Evolutionary conservation across 192 early-diverging fungal genomes (phyloP), one percentile per base, ranked within the genome.

Genomic region (Coemansia pectinata): DNA sequence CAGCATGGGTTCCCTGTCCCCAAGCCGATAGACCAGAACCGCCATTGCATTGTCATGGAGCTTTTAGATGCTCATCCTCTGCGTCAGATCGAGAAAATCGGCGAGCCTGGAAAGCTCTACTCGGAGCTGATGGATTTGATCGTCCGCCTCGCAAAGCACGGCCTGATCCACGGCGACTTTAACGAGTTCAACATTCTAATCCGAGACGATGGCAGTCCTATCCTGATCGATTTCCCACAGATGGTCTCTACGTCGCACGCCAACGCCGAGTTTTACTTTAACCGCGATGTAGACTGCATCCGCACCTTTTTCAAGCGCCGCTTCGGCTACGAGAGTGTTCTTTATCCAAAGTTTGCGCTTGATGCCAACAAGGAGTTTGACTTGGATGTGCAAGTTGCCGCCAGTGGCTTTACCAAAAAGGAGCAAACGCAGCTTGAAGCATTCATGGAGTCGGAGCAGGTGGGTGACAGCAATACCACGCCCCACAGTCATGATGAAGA

Each of bases 151-250:
- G 96, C 98, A 38, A 88, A 91, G 59, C 88, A 95, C 69, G 98
- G 98, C 36, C 85, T 99, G 40, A 98, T 99, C 69, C 98, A 99
- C 74, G 95, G 96, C 63, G 98, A 99, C 79, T 99, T 99, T 71
- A 99, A 99, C 87, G 98, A 99, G 70, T 99, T 99, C 84, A 99
- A 99, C 81, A 89, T 99, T 45, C 85, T 99, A 73, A 86, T 99
- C 60, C 87, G 86, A 45, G 91, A 90, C 39, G 81, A 88, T 69
- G 94, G 93, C 19, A 78, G 88, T 1, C 97, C 98, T 15, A 81
- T 98, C 8, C 83, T 99, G 47, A 99, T 99, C 63, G 98, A 99
- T 87, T 99, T 99, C 69, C 98, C 98, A 2, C 98, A 99, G 80
- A 99, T 99, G 98, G 95, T 99, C 19, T 99, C 97, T 15, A 99